phyloP scores from a whole-genome alignment of 306 rosid genomes.

The Sicyos edulis region DNA sequence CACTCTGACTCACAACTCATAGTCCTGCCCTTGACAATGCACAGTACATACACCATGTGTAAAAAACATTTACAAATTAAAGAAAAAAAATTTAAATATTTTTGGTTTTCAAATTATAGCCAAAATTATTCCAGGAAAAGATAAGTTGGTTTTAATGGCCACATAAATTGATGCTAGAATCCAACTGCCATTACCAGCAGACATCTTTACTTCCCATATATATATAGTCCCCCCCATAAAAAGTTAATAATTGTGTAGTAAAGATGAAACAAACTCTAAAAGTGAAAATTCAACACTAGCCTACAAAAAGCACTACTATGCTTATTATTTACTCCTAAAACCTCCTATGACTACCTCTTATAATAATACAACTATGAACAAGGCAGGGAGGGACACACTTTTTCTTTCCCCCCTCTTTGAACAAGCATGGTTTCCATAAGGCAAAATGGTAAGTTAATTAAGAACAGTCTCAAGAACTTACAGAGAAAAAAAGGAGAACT shows the following conservation, averaged over 20 bases:
- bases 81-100: not conserved
- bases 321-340: not conserved
- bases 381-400: not conserved
- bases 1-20: not conserved
- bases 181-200: not conserved
- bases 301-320: not conserved
- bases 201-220: not conserved
- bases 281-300: not conserved
- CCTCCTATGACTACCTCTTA: not conserved
- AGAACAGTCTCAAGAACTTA: conserved; percentile 25
- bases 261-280: not conserved
- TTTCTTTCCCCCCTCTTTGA: too few species aligned
- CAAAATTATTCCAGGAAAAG: not conserved
- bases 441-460: not conserved
- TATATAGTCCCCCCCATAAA: not conserved
- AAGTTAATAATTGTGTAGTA: not conserved
- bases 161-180: not conserved
- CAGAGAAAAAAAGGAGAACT: conserved; percentile 51
- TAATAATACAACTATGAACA: not conserved
- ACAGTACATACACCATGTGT: not conserved
- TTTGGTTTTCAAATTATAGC: not conserved
- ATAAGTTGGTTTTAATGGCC: not conserved
- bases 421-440: not conserved
- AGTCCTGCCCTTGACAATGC: not conserved
- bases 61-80: not conserved